These are phyloP conservation scores for Telopea speciosissima DNA, from an alignment of 177 flowering plant species.

Conservation along the genomic window DNA sequence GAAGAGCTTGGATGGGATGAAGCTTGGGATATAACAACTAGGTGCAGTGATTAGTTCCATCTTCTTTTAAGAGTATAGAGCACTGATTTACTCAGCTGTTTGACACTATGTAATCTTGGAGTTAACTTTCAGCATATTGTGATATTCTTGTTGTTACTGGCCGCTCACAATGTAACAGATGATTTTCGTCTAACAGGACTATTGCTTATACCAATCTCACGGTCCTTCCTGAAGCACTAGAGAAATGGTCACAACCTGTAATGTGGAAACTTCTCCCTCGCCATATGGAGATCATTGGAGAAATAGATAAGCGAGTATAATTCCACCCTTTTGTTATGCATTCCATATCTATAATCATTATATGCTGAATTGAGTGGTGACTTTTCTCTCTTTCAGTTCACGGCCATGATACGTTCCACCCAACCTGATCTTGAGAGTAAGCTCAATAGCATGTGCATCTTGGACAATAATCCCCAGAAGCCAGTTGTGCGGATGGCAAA, in stretches of 20 bases:
- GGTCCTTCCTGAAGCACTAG: slow-evolving; percentile 96
- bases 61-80: background rate
- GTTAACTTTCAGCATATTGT: slow-evolving; percentile 2
- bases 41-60: slow-evolving; percentile 27
- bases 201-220: slow-evolving; percentile 97
- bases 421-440: slow-evolving; percentile 63
- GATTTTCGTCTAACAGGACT: slow-evolving; percentile 49
- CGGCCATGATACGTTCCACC: slow-evolving; percentile 42
- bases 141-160: background rate
- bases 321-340: slow-evolving; percentile 1
- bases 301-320: slow-evolving; percentile 80
- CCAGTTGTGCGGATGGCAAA: slow-evolving; percentile 98
- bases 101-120: background rate
- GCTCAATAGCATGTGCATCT: slow-evolving; percentile 52
- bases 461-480: slow-evolving; percentile 83
- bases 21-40: slow-evolving; percentile 88
- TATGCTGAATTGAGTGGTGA: background rate
- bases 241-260: slow-evolving; percentile 93
- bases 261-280: slow-evolving; percentile 99
- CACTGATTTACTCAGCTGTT: slow-evolving; percentile 1
- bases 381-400: slow-evolving; percentile 50
- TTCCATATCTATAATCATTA: background rate
- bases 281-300: slow-evolving; percentile 92
- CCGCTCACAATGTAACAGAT: background rate
- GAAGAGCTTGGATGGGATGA: slow-evolving; percentile 99